Base-by-base conservation (phyloP, 108 stramenopile genomes). In the Nitzschia sp. region DNA sequence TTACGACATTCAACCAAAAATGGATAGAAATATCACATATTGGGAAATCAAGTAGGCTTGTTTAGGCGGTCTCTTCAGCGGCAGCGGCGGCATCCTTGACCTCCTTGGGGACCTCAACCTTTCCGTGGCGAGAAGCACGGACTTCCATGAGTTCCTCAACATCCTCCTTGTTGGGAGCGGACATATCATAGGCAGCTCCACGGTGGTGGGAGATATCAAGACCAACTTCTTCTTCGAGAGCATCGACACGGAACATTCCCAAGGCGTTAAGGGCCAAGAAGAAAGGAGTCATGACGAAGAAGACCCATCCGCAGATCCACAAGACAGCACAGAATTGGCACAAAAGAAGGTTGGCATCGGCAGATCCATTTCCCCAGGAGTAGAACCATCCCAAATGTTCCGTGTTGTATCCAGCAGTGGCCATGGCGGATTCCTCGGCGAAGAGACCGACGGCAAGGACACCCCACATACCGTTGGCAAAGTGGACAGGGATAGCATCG, bases 401-500 rank as follows among this genome's bases (percentile, higher is more conserved):
- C 21, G 38, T 29, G 53, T 61, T 66, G 72, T 72, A 80, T 66
- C 71, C 71, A 31, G 78, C 83, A 74, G 62, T 77, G 56, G 44
- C 79, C 73, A 76, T 73, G 72, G 64, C 53, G 35, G 56, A 53
- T 19, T 38, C 29, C 17, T 78, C 70, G 60, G 86, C 77, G 63
- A 95, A 93, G 34, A 93, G 65, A 25, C 88, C 93, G 17, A 82
- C 73, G 41, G 84, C 85, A 41, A 95, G 30, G 45, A 86, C 57
- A 36, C 94, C 94, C 94, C 94, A 96, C 56, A 79, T 66, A 15
- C 94, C 94, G 58, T 81, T 82, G 64, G 78, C 86, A 45, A 90
- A 79, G 74, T 96, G 94, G n/a, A 96, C 94, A 46, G 94, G 90
- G n/a, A 86, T 58, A 82, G 92, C 79, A 89, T 85, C 84, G 63